Base-by-base conservation (phyloP, 768 basidiomycete species). In the Dendrothele bispora region DNA sequence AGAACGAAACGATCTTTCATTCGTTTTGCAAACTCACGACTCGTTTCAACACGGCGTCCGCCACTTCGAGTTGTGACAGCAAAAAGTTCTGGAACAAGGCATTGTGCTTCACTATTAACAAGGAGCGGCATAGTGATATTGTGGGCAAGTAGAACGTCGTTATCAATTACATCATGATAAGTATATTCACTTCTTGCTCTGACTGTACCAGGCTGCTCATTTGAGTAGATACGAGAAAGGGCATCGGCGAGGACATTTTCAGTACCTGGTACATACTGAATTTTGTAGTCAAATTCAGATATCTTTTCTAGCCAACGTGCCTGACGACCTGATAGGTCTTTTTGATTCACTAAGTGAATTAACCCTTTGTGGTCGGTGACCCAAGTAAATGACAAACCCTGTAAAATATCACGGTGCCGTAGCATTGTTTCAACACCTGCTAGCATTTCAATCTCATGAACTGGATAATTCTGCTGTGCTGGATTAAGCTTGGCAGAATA, bases 381-480 rank as follows among this genome's bases (percentile, higher is more conserved):
- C 44, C 44, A 46, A 5, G 17, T 46, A 15, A 73, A 72, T 0
- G 30, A 37, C 0, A 43, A 52, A 0, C 71, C 73, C 24, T 61
- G 63, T 2, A 73, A 34, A 3, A 69, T 53, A 29, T 67, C 62
- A 0, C 52, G 29, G 22, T 65, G 60, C 0, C 59, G 29, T 4
- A 66, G 49, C 63, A 72, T 63, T 0, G 66, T 61, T 29, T 72
- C 68, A 0, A 73, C 53, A 0, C 66, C 65, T 0, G 66, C 67
- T 0, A 74, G 43, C 54, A 73, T 55, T 27, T 74, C 69, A 6
- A 66, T 64, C 42, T 73, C 68, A 22, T 72, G 72, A 0, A 67
- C 66, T 1, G 68, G 58, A 28, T 74, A 73, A 32, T 72, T 72
- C 18, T 68, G 67, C 42, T 73, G 69, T 0, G 70, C 63, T 0